Evolutionary conservation across 768 basidiomycete genomes (phyloP), one percentile per base, ranked within the genome.

Genomic region (Termitomyces sp.): DNA sequence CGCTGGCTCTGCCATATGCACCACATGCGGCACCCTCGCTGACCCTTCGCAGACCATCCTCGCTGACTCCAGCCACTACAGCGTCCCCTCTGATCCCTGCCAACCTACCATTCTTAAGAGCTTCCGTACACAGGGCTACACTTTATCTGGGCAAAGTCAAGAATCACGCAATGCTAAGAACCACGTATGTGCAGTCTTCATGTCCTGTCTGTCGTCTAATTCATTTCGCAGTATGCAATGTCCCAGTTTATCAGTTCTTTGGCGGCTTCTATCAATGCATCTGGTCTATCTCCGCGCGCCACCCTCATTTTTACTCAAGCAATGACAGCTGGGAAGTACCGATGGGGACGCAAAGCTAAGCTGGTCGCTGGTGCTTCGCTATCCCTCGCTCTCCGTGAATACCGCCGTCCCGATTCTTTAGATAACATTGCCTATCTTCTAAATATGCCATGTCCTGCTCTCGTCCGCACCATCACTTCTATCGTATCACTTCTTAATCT

Each of bases 341-440:
- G 82, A 40, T 94, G 91, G 91, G 91, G 92, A 40, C 79, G 83
- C 54, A 85, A 80, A 62, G 86, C 91, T 23, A 90, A 82, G 70
- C 74, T 83, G 47, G 77, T 83, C 13, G 87, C 88, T 0, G 92
- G 84, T 13, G 88, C 86, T 2, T 82, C 85, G 49, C 74, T 92
- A 30, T 80, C 84, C 28, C 79, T 92, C 57, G 85, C 89, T 5
- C 75, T 92, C 46, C 86, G 91, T 52, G 87, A 92, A 74, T 78
- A 80, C 58, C 83, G 77, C 65, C 85, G 82, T 58, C 83, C 87
- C 32, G 87, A 89, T 68, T 82, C 82, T 13, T 75, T 92, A 50
- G 78, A 77, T 55, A 84, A 90, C 62, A 83, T 94, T 61, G 86
- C 91, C 4, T 83, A 81, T 63, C 72, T 89, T 28, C 75, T 91